These are phyloP conservation scores for Prunus mongolica DNA, from an alignment of 306 rosid genomes.

Conservation along the genomic window DNA sequence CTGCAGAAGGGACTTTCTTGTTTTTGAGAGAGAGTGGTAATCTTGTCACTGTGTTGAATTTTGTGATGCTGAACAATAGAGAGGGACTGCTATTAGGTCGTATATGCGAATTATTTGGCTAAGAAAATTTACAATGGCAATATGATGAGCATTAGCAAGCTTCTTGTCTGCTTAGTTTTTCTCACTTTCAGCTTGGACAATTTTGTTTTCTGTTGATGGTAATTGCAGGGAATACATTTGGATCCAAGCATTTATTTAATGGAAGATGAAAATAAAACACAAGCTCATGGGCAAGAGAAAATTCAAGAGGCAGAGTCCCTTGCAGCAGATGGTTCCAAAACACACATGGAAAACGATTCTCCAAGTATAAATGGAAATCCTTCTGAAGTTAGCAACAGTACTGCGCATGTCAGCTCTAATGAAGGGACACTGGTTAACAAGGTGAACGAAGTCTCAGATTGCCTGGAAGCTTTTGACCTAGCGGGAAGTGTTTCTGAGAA, in stretches of 20 bases:
- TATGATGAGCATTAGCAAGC: conserved; percentile 5
- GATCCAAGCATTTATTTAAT: conserved; percentile 97
- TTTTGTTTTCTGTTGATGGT: conserved; percentile 4
- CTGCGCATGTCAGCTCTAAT: conserved; percentile 27
- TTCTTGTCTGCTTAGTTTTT: background rate
- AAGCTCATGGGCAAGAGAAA: conserved; percentile 33
- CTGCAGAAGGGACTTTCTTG: background rate
- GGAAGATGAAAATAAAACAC: conserved; percentile 74
- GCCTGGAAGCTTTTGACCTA: conserved; percentile 40
- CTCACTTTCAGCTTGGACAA: conserved; percentile 6
- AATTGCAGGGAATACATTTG: conserved; percentile 82
- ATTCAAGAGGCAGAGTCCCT: conserved; percentile 39
- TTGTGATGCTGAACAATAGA: background rate
- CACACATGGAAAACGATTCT: conserved; percentile 31
- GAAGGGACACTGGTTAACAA: conserved; percentile 34
- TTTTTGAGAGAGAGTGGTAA: background rate
- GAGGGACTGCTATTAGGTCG: background rate
- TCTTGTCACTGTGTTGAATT: background rate
- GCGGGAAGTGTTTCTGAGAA: conserved; percentile 32
- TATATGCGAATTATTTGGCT: background rate
- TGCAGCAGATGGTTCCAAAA: conserved; percentile 37
- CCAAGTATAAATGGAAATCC: conserved; percentile 17
- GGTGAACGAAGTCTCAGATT: conserved; percentile 39
- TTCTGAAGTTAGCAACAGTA: conserved; percentile 25
- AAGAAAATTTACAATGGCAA: background rate